Evolutionary conservation across 768 basidiomycete species (phyloP).

Genomic region (Mycena epipterygia): DNA sequence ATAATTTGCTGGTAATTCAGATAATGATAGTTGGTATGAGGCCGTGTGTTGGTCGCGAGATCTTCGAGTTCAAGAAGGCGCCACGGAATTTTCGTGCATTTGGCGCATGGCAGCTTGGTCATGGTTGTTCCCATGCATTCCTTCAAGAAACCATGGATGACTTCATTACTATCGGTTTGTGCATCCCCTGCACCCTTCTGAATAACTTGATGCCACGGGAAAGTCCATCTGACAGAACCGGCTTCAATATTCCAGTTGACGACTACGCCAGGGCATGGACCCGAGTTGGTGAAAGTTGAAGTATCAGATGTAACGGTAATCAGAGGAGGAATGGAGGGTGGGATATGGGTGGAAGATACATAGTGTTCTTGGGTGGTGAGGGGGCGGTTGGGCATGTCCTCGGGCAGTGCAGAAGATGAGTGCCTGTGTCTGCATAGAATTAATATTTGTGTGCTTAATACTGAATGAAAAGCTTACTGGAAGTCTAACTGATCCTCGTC

Average conservation of each 20-base stretch:
- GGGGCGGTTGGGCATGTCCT: too few species aligned
- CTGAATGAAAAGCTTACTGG: too few species aligned
- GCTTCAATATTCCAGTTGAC: not conserved
- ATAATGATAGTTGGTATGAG: slow-evolving; percentile 11
- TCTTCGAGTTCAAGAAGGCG: not conserved
- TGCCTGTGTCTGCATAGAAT: not conserved
- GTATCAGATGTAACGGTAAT: too few species aligned
- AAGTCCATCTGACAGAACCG: not conserved
- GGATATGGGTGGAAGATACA: too few species aligned
- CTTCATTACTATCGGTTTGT: not conserved
- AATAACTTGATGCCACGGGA: slow-evolving; percentile 1
- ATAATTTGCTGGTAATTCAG: slow-evolving; percentile 1
- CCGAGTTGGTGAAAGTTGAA: not conserved
- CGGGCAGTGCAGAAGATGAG: not conserved
- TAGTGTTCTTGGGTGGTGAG: too few species aligned
- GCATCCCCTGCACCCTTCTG: not conserved
- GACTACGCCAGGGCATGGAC: not conserved
- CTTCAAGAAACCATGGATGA: not conserved
- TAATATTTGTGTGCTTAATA: too few species aligned
- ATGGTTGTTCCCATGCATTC: not conserved
- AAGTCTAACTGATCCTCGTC: too few species aligned
- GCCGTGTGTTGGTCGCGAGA: not conserved
- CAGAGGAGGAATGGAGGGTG: too few species aligned
- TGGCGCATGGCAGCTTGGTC: not conserved
- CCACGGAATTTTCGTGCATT: not conserved